Conservation (phyloP, 352 stramenopile species). For the Pythium biforme region DNA sequence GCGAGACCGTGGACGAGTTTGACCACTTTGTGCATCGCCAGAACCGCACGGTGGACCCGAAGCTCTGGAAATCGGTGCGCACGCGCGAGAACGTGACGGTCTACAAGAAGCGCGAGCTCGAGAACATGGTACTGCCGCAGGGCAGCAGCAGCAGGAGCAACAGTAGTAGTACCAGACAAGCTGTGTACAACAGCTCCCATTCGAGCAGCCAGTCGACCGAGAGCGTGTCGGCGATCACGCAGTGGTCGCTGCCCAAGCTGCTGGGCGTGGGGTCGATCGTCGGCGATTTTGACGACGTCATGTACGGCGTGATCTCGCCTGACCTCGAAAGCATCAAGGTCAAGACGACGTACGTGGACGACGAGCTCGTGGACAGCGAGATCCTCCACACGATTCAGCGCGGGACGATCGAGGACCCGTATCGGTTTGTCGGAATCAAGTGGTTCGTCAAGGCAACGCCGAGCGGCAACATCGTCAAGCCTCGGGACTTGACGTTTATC, state of each 20-base stretch:
- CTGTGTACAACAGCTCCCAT: conserved; percentile 25
- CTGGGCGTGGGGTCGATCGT: conserved; percentile 24
- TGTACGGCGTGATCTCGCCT: conserved; percentile 43
- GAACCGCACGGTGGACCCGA: conserved; percentile 38
- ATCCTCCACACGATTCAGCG: conserved; percentile 43
- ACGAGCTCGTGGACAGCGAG: conserved; percentile 38
- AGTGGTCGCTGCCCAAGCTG: conserved; percentile 17
- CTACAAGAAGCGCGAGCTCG: conserved; percentile 33
- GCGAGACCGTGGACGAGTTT: conserved; percentile 39
- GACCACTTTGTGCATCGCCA: conserved; percentile 30
- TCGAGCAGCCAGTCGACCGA: conserved; percentile 16
- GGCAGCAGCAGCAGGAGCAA: conserved; percentile 3
- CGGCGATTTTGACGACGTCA: conserved; percentile 27
- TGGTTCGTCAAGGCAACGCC: conserved; percentile 25
- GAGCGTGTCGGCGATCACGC: conserved; percentile 28
- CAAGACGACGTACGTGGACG: conserved; percentile 47
- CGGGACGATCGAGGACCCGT: conserved; percentile 30
- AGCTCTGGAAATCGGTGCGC: conserved; percentile 44
- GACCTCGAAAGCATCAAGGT: conserved; percentile 48
- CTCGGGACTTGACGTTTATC: conserved; percentile 42
- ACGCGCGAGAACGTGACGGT: conserved; percentile 31
- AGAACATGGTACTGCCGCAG: not conserved
- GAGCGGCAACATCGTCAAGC: conserved; percentile 21
- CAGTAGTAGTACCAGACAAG: not conserved
- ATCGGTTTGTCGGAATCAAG: conserved; percentile 25